Conservation (phyloP, 495 filamentous ascomycete species). For the Penicillium fimorum region DNA sequence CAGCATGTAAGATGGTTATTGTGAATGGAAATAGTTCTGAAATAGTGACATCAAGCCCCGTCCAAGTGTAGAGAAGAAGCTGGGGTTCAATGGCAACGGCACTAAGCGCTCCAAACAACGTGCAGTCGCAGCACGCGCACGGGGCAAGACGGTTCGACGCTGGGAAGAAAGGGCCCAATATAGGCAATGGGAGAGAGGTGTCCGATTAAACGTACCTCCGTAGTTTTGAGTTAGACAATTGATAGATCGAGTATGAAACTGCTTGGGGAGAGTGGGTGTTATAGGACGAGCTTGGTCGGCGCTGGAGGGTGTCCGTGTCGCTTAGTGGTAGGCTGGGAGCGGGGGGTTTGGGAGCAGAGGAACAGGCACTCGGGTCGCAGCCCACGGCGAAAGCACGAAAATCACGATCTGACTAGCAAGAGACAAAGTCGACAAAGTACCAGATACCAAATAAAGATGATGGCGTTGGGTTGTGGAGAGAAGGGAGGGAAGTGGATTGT, state of each 20-base stretch:
- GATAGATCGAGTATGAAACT: conserved; percentile 10
- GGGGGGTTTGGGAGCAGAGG: conserved; percentile 31
- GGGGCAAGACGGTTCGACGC: conserved; percentile 22
- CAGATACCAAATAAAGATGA: conserved; percentile 6
- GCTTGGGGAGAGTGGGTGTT: conserved; percentile 22
- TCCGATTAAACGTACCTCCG: conserved; percentile 21
- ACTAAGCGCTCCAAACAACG: conserved; percentile 13
- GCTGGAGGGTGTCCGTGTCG: conserved; percentile 46
- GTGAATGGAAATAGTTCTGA: neutral
- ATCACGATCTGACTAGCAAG: conserved; percentile 3
- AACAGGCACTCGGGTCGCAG: conserved; percentile 18
- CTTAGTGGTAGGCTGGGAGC: conserved; percentile 45
- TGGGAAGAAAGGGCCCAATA: conserved; percentile 11
- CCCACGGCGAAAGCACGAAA: conserved; percentile 14
- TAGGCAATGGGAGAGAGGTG: conserved; percentile 3
- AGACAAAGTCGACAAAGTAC: conserved; percentile 1
- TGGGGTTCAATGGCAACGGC: conserved; percentile 18
- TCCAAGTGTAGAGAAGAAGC: neutral
- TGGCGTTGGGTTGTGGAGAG: conserved; percentile 14
- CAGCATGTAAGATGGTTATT: conserved; percentile 4
- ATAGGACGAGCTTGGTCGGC: conserved; percentile 36
- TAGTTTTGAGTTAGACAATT: conserved; percentile 23
- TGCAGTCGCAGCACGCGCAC: conserved; percentile 30
- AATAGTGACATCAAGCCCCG: neutral
- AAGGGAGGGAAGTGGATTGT: conserved; percentile 20